Evolutionary conservation across 805 yeast species (phyloP).

Genomic region (Kurtzmaniella fragi): DNA sequence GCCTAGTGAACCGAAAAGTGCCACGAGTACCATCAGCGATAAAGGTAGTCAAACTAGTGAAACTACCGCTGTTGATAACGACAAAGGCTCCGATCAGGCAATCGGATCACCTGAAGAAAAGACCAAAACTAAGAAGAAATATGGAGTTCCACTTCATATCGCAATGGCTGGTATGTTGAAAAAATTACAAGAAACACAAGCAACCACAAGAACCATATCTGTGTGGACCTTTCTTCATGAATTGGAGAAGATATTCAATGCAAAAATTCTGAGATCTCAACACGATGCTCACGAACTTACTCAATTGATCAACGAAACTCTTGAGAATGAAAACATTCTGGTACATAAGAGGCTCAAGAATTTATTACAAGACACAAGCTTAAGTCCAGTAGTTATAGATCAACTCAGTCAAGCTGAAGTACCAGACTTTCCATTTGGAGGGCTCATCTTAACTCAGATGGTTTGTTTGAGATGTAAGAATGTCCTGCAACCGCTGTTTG

Average conservation of each 20-base stretch:
- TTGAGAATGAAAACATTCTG: conserved; percentile 58
- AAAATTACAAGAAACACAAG: conserved; percentile 60
- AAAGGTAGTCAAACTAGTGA: conserved; percentile 14
- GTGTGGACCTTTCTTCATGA: conserved; percentile 77
- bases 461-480: conserved; percentile 64
- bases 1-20: conserved; percentile 1
- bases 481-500: conserved; percentile 51
- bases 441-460: conserved; percentile 61
- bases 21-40: conserved; percentile 8
- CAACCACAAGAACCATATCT: conserved; percentile 49
- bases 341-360: conserved; percentile 29
- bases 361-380: conserved; percentile 8
- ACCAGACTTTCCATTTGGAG: conserved; percentile 72
- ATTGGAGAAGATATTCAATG: conserved; percentile 66
- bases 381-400: conserved; percentile 2
- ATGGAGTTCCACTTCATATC: conserved; percentile 48
- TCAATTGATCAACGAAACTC: conserved; percentile 72
- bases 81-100: neutral
- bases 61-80: conserved; percentile 6
- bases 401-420: conserved; percentile 18
- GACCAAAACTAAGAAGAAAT: conserved; percentile 6
- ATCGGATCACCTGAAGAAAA: neutral
- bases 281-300: conserved; percentile 95
- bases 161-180: conserved; percentile 48
- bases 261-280: conserved; percentile 70